Conservation (phyloP, 2,329 filamentous ascomycete species). For the Aspergillus sp. region DNA sequence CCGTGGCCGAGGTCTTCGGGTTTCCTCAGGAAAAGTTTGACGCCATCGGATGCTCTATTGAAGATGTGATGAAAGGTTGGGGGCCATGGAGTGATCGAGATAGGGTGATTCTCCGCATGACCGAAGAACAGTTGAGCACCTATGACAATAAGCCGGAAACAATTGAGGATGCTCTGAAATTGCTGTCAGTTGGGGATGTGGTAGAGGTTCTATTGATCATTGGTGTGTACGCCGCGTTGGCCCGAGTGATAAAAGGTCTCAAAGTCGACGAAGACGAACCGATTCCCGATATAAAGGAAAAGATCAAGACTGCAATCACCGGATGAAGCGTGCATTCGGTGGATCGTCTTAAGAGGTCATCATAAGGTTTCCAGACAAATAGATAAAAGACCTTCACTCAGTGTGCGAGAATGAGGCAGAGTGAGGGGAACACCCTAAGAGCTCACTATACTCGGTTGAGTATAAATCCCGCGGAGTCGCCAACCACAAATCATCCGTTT, state of each 20-base stretch:
- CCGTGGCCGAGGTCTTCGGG: conserved; percentile 7
- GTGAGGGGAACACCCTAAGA: no score
- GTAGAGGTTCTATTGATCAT: conserved; percentile 17
- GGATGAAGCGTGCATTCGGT: not conserved
- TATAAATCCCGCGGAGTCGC: no score
- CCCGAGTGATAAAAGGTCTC: conserved; percentile 14
- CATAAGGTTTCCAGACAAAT: no score
- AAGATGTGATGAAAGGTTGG: not conserved
- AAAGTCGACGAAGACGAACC: conserved; percentile 12
- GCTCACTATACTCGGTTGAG: no score
- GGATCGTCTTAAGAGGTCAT: no score
- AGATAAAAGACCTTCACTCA: no score
- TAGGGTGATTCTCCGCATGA: conserved; percentile 8
- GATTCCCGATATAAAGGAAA: conserved; percentile 12
- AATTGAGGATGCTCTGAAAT: not conserved
- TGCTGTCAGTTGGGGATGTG: conserved; percentile 6
- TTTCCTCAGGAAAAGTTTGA: conserved; percentile 15
- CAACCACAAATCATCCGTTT: no score
- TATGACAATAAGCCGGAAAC: conserved; percentile 13
- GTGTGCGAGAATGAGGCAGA: no score
- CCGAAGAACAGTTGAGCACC: conserved; percentile 14
- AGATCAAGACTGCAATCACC: conserved; percentile 2
- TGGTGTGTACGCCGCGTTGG: conserved; percentile 13
- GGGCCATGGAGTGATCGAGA: conserved; percentile 7
- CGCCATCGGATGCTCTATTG: not conserved